These are phyloP conservation scores for Apophysomyces ossiformis DNA, from an alignment of 371 early-diverging fungal species.

Conservation along the genomic window DNA sequence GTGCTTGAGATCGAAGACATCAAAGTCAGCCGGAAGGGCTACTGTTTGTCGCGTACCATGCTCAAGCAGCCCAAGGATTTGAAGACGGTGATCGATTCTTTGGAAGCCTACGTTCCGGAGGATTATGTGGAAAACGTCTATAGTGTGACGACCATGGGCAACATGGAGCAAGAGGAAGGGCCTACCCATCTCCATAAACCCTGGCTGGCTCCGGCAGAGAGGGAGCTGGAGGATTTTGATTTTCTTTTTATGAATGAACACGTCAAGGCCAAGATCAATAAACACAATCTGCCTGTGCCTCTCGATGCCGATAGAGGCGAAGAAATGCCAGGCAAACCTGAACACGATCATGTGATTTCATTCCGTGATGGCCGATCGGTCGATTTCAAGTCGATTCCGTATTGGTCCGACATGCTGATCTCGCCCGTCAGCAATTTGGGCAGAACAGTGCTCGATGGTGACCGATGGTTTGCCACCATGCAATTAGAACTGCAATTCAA, in stretches of 20 bases:
- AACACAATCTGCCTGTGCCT: background rate
- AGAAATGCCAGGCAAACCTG: constrained; percentile 32
- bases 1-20: constrained; percentile 42
- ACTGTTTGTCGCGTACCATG: constrained; percentile 35
- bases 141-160: constrained; percentile 47
- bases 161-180: constrained; percentile 45
- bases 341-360: constrained; percentile 33
- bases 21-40: constrained; percentile 47
- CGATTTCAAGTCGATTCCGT: constrained; percentile 50
- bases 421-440: constrained; percentile 43
- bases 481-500: constrained; percentile 54
- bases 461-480: constrained; percentile 54
- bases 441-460: constrained; percentile 25
- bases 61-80: constrained; percentile 39
- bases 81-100: constrained; percentile 1
- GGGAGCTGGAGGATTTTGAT: constrained; percentile 27
- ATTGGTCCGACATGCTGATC: constrained; percentile 51
- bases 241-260: constrained; percentile 38
- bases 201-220: constrained; percentile 22
- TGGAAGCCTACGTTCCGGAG: constrained; percentile 26
- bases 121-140: constrained; percentile 39
- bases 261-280: constrained; percentile 9
- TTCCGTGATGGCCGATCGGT: constrained; percentile 41
- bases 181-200: constrained; percentile 29
- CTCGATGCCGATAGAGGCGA: background rate